Percentiles rank a stretch among this genome's conserved stretches.
phyloP scores from a whole-genome alignment of 495 filamentous ascomycete genomes.

The Parathielavia appendiculata region DNA sequence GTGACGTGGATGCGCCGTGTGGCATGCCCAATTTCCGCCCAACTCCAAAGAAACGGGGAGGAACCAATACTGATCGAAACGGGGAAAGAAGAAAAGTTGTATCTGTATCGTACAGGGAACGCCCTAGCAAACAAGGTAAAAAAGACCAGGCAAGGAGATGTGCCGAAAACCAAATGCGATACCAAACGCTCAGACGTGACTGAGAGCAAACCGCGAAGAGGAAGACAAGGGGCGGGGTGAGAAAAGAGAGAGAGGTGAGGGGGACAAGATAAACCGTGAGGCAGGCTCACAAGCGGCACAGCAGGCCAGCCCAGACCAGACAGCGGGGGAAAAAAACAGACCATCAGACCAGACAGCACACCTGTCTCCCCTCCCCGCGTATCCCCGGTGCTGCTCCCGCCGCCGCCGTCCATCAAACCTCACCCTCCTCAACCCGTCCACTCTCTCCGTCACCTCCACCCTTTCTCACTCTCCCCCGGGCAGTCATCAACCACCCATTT shows the following conservation, averaged over 20 bases:
- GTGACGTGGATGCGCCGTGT: slow-evolving; percentile 19
- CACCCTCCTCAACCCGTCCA: too few species aligned
- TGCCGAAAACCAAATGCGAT: background rate
- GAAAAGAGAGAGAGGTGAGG: background rate
- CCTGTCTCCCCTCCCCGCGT: background rate
- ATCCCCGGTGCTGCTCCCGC: too few species aligned
- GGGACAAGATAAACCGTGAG: background rate
- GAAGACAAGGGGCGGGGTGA: background rate
- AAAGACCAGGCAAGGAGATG: slow-evolving; percentile 2
- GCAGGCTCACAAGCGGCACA: background rate
- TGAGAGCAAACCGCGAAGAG: background rate
- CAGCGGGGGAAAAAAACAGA: background rate
- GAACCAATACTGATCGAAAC: slow-evolving; percentile 1
- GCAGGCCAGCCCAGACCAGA: too few species aligned
- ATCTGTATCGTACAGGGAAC: slow-evolving; percentile 7
- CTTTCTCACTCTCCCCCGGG: too few species aligned
- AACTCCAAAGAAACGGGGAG: slow-evolving; percentile 21
- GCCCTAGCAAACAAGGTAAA: slow-evolving; percentile 4
- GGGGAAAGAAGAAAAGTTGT: background rate
- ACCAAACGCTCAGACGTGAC: background rate
- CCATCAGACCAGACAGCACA: slow-evolving; percentile 3
- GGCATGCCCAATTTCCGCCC: slow-evolving; percentile 12
- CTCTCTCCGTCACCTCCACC: too few species aligned
- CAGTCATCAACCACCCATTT: too few species aligned
- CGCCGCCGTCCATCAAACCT: too few species aligned